phyloP scores from a whole-genome alignment of 108 stramenopile species.

The Asterionellopsis glacialis region DNA sequence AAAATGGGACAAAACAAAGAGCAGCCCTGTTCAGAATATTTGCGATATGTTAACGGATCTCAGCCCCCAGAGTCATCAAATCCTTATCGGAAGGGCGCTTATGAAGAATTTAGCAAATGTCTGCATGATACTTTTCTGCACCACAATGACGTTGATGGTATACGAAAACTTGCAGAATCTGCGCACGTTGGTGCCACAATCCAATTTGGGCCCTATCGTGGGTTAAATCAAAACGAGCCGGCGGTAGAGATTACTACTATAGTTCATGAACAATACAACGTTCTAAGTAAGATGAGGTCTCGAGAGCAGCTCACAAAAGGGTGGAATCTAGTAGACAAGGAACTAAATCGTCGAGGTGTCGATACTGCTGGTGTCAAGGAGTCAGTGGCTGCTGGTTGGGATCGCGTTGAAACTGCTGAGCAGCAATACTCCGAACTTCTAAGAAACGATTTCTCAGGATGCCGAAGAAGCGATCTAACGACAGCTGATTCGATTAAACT shows the following conservation, averaged over 20 bases:
- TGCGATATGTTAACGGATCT: background rate
- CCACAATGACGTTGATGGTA: constrained; percentile 76
- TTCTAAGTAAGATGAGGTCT: constrained; percentile 38
- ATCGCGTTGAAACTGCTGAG: constrained; percentile 40
- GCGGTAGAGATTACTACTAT: constrained; percentile 78
- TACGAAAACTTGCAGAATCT: constrained; percentile 73
- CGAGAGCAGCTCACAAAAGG: constrained; percentile 34
- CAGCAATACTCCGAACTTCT: constrained; percentile 66
- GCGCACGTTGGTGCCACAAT: constrained; percentile 67
- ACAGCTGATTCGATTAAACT: constrained; percentile 57
- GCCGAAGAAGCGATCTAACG: constrained; percentile 72
- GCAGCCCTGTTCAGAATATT: background rate
- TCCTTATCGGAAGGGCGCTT: constrained; percentile 5
- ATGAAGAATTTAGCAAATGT: constrained; percentile 52
- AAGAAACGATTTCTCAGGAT: constrained; percentile 32
- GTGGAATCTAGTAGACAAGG: constrained; percentile 42
- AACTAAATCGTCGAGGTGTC: constrained; percentile 55
- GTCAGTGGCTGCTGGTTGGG: constrained; percentile 43
- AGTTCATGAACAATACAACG: constrained; percentile 74
- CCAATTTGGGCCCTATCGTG: constrained; percentile 59
- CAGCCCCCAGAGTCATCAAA: background rate
- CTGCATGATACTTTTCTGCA: constrained; percentile 59
- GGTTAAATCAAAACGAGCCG: constrained; percentile 61
- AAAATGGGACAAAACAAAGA: too few species aligned
- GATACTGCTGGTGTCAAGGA: constrained; percentile 66